Base-by-base conservation (phyloP, 768 basidiomycete genomes). In the Naganishia vaughanmartiniae region DNA sequence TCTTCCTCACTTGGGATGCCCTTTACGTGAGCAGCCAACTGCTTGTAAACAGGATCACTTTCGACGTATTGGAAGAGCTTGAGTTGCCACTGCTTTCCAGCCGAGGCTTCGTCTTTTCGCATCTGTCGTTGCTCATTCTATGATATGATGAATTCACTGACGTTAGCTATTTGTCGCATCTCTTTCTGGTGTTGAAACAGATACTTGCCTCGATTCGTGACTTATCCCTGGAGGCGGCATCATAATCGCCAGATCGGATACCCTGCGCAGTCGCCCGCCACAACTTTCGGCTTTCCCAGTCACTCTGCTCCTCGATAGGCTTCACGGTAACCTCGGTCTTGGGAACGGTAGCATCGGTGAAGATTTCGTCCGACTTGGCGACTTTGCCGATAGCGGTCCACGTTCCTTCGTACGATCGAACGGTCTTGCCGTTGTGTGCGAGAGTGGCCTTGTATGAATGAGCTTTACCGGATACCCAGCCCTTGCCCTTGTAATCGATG, bases 401-500 rank as follows among this genome's bases (percentile, higher is more conserved):
- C 65, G 73, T 74, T 31, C 80, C 80, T 57, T 80, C 80, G 54
- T 81, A 80, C 15, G 80, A 67, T 54, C 84, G 66, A 72, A 80
- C n/a, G 73, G 77, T 63, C 77, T 83, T 51, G 86, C 74, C 72
- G 48, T 74, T 56, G 48, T 76, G 86, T 0, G 85, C 79, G n/a
- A 92, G 80, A 0, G 84, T 84, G 12, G 95, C 92, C 81, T 93
- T 94, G 87, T 93, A 96, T 3, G 88, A 84, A 83, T 99, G 95
- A 4, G 91, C 87, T 80, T 93, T 94, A 67, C 95, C 94, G 42
- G 88, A 87, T 80, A 97, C 92, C 83, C 94, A 98, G 31, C 94
- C 95, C 78, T 92, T 92, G 81, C 94, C 95, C 79, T 93, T 92
- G 85, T 95, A 98, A 74, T 95, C 92, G 80, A 97, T 89, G 71